Conservation (phyloP, 495 filamentous ascomycete genomes). For the Talaromyces adpressus region DNA sequence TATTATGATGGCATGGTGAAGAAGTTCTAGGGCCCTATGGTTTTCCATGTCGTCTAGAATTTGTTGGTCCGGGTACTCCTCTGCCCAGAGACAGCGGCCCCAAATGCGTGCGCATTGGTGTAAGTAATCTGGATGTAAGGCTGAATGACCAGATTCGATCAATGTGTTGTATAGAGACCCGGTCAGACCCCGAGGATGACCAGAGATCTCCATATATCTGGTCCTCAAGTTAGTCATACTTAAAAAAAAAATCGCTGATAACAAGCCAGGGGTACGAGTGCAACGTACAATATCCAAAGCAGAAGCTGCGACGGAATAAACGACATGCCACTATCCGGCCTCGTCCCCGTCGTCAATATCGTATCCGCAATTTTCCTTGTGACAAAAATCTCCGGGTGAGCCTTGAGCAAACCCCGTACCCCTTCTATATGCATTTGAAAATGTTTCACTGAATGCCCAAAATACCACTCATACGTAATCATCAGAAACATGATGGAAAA, state of each 20-base stretch:
- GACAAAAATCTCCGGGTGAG: conserved; percentile 32
- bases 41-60: conserved; percentile 44
- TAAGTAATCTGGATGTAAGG: conserved; percentile 32
- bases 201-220: conserved; percentile 34
- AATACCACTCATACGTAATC: conserved; percentile 38
- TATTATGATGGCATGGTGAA: conserved; percentile 28
- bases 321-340: conserved; percentile 19
- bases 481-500: conserved; percentile 38
- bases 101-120: conserved; percentile 34
- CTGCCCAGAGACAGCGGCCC: conserved; percentile 38
- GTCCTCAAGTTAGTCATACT: conserved; percentile 3
- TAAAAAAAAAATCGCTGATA: neutral
- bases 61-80: conserved; percentile 39
- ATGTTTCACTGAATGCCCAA: conserved; percentile 33
- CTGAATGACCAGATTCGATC: conserved; percentile 26
- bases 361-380: conserved; percentile 28
- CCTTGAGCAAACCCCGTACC: conserved; percentile 31
- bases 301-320: conserved; percentile 36
- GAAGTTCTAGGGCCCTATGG: conserved; percentile 30
- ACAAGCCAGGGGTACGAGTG: neutral
- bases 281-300: conserved; percentile 32
- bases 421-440: conserved; percentile 35
- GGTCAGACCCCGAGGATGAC: conserved; percentile 25
- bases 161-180: conserved; percentile 35
- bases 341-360: conserved; percentile 19